phyloP scores from a whole-genome alignment of 2,329 filamentous ascomycete species.

The Phialemonium atrogriseum region DNA sequence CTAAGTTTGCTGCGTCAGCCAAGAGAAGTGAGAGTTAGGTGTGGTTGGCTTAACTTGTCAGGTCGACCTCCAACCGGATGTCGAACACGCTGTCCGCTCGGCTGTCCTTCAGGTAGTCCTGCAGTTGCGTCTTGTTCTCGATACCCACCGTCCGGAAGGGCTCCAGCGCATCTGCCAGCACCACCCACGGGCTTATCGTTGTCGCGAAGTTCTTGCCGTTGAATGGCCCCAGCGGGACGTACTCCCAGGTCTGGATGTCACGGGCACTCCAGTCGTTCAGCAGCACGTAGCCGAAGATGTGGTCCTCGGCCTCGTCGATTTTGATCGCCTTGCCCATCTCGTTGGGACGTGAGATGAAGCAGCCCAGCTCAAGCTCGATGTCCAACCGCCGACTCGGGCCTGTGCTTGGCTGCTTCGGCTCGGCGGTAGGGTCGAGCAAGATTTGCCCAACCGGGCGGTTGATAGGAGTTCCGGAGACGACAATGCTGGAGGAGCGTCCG shows the following conservation, averaged over 20 bases:
- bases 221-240: conserved; percentile 74
- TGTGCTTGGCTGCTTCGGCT: conserved; percentile 55
- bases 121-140: conserved; percentile 23
- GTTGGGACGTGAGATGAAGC: conserved; percentile 61
- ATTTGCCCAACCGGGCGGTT: conserved; percentile 71
- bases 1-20: conserved; percentile 12
- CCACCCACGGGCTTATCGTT: conserved; percentile 71
- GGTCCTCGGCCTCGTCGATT: conserved; percentile 57
- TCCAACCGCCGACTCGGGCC: conserved; percentile 60
- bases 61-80: conserved; percentile 59
- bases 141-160: conserved; percentile 30
- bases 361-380: conserved; percentile 73
- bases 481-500: conserved; percentile 66
- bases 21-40: neutral
- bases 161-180: conserved; percentile 67
- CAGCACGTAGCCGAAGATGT: conserved; percentile 71
- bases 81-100: conserved; percentile 53
- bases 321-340: conserved; percentile 54
- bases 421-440: conserved; percentile 52
- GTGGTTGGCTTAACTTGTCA: conserved; percentile 39
- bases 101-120: conserved; percentile 49
- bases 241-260: conserved; percentile 80
- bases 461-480: conserved; percentile 66
- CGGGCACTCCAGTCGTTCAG: conserved; percentile 85
- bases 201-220: conserved; percentile 79